Percentiles rank a stretch among this genome's conserved stretches.
These are phyloP conservation scores for Scorias spongiosa DNA, from an alignment of 2,329 filamentous ascomycete genomes.

Conservation along the genomic window DNA sequence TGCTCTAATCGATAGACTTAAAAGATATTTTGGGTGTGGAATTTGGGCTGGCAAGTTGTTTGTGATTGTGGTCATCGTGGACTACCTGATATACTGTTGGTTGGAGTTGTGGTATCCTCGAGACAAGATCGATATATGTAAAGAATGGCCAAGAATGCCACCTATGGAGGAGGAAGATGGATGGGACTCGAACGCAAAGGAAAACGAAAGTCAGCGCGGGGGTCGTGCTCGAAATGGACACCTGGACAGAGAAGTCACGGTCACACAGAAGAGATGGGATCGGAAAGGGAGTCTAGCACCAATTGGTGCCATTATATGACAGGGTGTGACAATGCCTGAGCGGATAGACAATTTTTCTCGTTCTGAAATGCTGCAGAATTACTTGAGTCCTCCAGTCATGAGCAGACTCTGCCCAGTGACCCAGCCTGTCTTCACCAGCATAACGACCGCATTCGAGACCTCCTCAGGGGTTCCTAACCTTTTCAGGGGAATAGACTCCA, in stretches of 20 bases:
- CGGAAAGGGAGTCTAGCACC: background rate
- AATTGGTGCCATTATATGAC: background rate
- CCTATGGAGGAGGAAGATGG: background rate
- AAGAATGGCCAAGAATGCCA: slow-evolving; percentile 56
- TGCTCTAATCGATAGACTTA: slow-evolving; percentile 83
- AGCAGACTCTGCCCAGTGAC: slow-evolving; percentile 12
- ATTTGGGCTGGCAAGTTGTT: slow-evolving; percentile 98
- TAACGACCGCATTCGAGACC: slow-evolving; percentile 43
- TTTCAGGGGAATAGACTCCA: slow-evolving; percentile 43
- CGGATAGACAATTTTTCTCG: background rate
- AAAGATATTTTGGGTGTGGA: slow-evolving; percentile 93
- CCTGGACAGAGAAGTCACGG: background rate
- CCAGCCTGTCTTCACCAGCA: slow-evolving; percentile 42
- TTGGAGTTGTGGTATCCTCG: slow-evolving; percentile 78
- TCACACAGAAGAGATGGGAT: background rate
- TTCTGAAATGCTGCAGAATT: background rate
- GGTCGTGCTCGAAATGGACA: background rate
- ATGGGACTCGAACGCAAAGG: background rate
- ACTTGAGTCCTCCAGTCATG: slow-evolving; percentile 12
- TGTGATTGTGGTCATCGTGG: slow-evolving; percentile 82
- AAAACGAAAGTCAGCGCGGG: background rate
- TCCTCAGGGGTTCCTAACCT: slow-evolving; percentile 42
- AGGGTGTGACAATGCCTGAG: background rate
- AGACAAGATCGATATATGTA: slow-evolving; percentile 73
- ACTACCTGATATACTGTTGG: slow-evolving; percentile 80